phyloP scores from a whole-genome alignment of 352 stramenopile species.

The Phytophthora vignae region DNA sequence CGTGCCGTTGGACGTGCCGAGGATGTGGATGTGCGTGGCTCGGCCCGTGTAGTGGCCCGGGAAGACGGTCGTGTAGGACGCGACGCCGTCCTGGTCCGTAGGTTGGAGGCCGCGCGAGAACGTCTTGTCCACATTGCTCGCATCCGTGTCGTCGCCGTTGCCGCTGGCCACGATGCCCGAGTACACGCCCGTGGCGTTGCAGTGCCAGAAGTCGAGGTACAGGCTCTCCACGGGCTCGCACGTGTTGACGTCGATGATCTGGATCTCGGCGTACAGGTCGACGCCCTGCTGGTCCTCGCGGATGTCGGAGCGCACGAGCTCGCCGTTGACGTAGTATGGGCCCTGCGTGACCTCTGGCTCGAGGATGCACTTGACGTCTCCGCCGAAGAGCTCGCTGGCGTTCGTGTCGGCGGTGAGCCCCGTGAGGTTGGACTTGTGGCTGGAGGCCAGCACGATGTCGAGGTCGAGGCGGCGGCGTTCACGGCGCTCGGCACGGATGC shows the following conservation, averaged over 20 bases:
- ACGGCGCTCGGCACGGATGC: slow-evolving; percentile 18
- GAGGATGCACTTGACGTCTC: slow-evolving; percentile 34
- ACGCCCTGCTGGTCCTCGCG: slow-evolving; percentile 31
- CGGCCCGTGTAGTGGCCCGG: slow-evolving; percentile 34
- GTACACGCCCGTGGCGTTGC: slow-evolving; percentile 37
- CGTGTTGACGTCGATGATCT: slow-evolving; percentile 41
- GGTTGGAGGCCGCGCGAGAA: slow-evolving; percentile 28
- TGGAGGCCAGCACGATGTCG: slow-evolving; percentile 23
- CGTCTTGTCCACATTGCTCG: slow-evolving; percentile 31
- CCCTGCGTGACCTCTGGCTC: slow-evolving; percentile 33
- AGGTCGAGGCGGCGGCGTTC: slow-evolving; percentile 25
- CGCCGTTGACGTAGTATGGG: slow-evolving; percentile 38
- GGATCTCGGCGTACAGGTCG: slow-evolving; percentile 31
- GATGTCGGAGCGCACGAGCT: slow-evolving; percentile 30
- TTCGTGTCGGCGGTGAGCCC: slow-evolving; percentile 18
- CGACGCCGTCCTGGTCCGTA: slow-evolving; percentile 26
- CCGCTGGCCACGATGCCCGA: slow-evolving; percentile 33
- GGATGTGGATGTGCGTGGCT: slow-evolving; percentile 34
- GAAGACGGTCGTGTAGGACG: slow-evolving; percentile 30
- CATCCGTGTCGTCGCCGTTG: slow-evolving; percentile 33
- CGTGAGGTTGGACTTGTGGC: slow-evolving; percentile 33
- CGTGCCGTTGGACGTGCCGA: slow-evolving; percentile 36
- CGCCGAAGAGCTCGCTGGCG: slow-evolving; percentile 30
- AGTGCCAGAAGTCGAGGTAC: slow-evolving; percentile 40
- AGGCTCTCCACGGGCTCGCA: slow-evolving; percentile 30